Base-by-base conservation (phyloP, 2,329 filamentous ascomycete species). In the Apiospora marii region DNA sequence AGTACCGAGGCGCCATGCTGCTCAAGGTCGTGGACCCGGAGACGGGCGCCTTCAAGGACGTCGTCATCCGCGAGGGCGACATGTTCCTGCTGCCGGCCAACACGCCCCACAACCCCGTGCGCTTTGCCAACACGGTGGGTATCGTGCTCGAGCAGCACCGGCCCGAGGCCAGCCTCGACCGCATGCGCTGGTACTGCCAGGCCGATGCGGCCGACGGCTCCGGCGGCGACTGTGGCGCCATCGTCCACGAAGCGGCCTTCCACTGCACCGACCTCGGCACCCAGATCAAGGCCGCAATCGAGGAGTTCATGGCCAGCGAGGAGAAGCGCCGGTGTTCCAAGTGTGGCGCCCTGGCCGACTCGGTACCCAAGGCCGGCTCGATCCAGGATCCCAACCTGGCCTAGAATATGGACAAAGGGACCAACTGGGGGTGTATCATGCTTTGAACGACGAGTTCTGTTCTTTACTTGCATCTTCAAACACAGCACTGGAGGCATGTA, bases 91-190 rank as follows among this genome's bases (percentile, higher is more conserved):
- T 99, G 0, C 96, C 96, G 0, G 89, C 92, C n/a, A 95, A 98
- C 83, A 96, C 93, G n/a, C 96, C 96, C 37, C 96, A 98, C 84
- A 98, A 97, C 83, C 96, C 96, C 0, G 94, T 98, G 46, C 91
- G 96, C 73, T 98, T 98, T 84, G 93, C 93, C 79, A 87, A 97
- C 84, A 98, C 96, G 0, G 94, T 98, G n/a, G 96, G 96, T 44
- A 87, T 98, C 69, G 96, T 98, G 46, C 87, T 98, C 73, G 96
- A 98, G 87, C 94, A 97, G 86, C 90, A 90, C 53, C 87, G 96
- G 14, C 93, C 94, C 0, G 84, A 87, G 51, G 90, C 83, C 5
- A 91, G 90, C 41, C 76, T 95, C 72, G 96, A 98, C 86, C 88
- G 89, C 72, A 89, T 98, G 89, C 87, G 94, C 75, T 98, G 95